Evolutionary conservation across 1,284 basidiomycete genomes (phyloP).

Genomic region (Cryptococcus sp.): DNA sequence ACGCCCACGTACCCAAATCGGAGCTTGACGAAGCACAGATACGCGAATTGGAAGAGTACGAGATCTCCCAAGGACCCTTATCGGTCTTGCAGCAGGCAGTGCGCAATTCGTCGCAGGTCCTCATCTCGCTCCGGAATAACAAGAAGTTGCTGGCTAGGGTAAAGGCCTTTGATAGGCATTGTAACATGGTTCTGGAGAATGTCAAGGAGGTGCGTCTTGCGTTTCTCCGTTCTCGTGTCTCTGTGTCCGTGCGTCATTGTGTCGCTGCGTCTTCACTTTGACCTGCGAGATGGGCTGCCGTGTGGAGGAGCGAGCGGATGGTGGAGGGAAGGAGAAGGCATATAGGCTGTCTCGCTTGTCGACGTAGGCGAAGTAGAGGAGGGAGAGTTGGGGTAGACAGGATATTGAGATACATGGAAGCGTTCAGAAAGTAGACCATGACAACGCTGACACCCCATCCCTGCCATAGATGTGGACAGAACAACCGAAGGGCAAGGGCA

Average conservation of each 20-base stretch:
- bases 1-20: slow-evolving; percentile 93
- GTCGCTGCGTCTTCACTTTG: no score
- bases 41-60: slow-evolving; percentile 91
- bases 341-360: no score
- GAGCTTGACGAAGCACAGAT: slow-evolving; percentile 97
- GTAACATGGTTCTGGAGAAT: slow-evolving; percentile 98
- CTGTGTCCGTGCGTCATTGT: no score
- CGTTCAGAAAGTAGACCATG: neutral
- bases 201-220: slow-evolving; percentile 77
- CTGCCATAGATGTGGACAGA: slow-evolving; percentile 97
- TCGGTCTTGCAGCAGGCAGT: slow-evolving; percentile 98
- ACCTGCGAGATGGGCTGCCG: no score
- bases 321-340: neutral
- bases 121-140: slow-evolving; percentile 97
- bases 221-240: no score
- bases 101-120: slow-evolving; percentile 94
- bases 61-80: slow-evolving; percentile 94
- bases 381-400: neutral
- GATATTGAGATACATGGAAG: neutral
- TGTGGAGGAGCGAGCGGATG: neutral
- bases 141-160: slow-evolving; percentile 97
- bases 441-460: slow-evolving; percentile 1
- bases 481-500: slow-evolving; percentile 94
- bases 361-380: neutral
- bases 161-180: slow-evolving; percentile 98